Conservation (phyloP, 192 early-diverging fungal genomes). For the Gaertneriomyces sp. region DNA sequence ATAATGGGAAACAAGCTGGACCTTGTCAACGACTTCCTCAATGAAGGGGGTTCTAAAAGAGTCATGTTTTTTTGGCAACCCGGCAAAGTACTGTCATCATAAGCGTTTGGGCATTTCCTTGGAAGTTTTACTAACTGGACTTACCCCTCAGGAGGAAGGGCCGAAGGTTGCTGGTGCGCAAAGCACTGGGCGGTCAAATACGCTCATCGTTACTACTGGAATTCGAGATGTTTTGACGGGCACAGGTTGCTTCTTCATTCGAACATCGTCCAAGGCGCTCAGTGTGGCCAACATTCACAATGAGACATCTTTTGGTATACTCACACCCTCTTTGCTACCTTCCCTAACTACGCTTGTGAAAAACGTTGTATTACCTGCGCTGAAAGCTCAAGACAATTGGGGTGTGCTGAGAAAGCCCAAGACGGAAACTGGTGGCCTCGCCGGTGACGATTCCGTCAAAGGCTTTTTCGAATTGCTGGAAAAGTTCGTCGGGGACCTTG, state of each 20-base stretch:
- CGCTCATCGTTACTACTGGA: slow-evolving; percentile 55
- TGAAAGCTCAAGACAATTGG: slow-evolving; percentile 62
- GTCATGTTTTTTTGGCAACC: slow-evolving; percentile 61
- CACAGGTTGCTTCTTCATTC: slow-evolving; percentile 56
- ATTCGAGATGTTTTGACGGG: slow-evolving; percentile 49
- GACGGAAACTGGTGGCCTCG: background rate
- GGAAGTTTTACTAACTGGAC: too few species aligned
- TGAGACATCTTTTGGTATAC: slow-evolving; percentile 52
- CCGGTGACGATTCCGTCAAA: slow-evolving; percentile 52
- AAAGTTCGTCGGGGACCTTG: slow-evolving; percentile 55
- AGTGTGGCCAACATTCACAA: slow-evolving; percentile 51
- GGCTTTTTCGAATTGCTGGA: slow-evolving; percentile 57
- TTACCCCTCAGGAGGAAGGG: slow-evolving; percentile 9
- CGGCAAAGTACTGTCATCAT: slow-evolving; percentile 9
- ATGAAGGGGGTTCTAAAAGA: slow-evolving; percentile 51
- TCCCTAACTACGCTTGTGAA: slow-evolving; percentile 58
- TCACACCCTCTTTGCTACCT: slow-evolving; percentile 51
- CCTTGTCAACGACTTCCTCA: slow-evolving; percentile 58
- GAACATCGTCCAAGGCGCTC: slow-evolving; percentile 52
- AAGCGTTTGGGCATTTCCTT: slow-evolving; percentile 3
- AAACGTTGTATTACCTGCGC: slow-evolving; percentile 56
- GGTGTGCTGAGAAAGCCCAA: slow-evolving; percentile 46
- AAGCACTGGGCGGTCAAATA: background rate
- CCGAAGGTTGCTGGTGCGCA: background rate
- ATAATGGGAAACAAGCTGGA: slow-evolving; percentile 57